Percentiles rank a stretch among this genome's conserved stretches.
These are phyloP conservation scores for Boeremia exigua DNA, from an alignment of 2,329 filamentous ascomycete species.

Conservation along the genomic window DNA sequence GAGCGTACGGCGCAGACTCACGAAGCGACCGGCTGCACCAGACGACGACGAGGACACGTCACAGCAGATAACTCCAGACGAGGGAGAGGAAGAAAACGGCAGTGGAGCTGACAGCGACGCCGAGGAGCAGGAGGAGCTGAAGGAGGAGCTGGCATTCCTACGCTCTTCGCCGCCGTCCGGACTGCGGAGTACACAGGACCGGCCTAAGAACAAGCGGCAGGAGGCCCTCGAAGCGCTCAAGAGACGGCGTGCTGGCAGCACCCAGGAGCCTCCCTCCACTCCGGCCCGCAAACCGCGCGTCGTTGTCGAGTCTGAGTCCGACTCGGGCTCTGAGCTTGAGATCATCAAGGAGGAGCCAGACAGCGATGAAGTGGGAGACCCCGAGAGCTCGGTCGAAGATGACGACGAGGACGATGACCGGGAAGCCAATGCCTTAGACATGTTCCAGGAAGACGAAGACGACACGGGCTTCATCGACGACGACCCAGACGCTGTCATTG, in stretches of 20 bases:
- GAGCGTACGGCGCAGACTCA: constrained; percentile 13
- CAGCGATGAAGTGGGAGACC: constrained; percentile 19
- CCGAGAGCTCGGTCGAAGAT: constrained; percentile 32
- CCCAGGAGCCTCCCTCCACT: constrained; percentile 32
- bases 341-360: constrained; percentile 43
- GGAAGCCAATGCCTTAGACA: constrained; percentile 45
- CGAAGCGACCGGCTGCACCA: constrained; percentile 1
- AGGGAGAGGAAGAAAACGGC: constrained; percentile 24
- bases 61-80: constrained; percentile 13
- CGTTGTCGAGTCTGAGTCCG: constrained; percentile 33
- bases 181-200: constrained; percentile 32
- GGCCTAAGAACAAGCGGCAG: constrained; percentile 45
- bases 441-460: constrained; percentile 61
- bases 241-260: constrained; percentile 45
- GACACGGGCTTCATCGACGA: constrained; percentile 69
- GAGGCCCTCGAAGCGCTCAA: constrained; percentile 54
- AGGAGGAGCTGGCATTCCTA: constrained; percentile 55
- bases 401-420: constrained; percentile 31
- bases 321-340: constrained; percentile 38
- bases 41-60: constrained; percentile 25
- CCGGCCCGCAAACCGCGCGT: constrained; percentile 30
- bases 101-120: constrained; percentile 18
- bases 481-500: constrained; percentile 63
- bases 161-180: constrained; percentile 41
- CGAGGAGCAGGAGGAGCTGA: constrained; percentile 48